Conservation (phyloP, 495 filamentous ascomycete genomes). For the Evansstolkia leycettana region DNA sequence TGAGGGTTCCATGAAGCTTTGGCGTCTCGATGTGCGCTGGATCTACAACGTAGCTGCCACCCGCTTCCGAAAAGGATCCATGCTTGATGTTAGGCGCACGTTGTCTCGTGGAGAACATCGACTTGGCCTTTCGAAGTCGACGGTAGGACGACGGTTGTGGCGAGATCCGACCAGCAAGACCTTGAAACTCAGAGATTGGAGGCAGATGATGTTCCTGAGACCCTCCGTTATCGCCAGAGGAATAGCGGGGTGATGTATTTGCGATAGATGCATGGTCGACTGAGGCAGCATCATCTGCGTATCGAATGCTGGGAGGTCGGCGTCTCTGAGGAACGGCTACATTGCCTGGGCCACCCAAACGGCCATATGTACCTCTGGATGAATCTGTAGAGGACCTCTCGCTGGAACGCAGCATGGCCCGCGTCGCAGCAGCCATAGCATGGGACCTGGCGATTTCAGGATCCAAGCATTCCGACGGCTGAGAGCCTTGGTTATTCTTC, state of each 20-base stretch:
- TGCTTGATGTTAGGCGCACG: conserved; percentile 18
- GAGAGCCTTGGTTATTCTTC: conserved; percentile 13
- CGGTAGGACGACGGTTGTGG: conserved; percentile 63
- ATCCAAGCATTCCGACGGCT: conserved; percentile 32
- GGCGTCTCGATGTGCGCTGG: conserved; percentile 6
- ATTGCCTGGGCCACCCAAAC: conserved; percentile 21
- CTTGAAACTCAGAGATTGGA: conserved; percentile 23
- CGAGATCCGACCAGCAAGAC: conserved; percentile 46
- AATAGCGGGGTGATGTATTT: too few species aligned
- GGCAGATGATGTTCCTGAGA: conserved; percentile 10
- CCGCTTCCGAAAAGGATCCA: conserved; percentile 9
- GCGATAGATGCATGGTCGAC: background rate
- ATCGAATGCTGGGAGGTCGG: conserved; percentile 7
- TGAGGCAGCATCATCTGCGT: conserved; percentile 1
- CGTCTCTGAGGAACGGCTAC: conserved; percentile 26
- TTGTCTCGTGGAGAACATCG: conserved; percentile 50
- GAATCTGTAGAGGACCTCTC: conserved; percentile 23
- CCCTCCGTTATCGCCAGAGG: background rate
- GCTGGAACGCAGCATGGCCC: conserved; percentile 49
- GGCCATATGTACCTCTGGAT: conserved; percentile 19
- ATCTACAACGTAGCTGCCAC: conserved; percentile 2
- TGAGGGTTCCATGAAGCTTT: conserved; percentile 18
- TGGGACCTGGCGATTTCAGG: conserved; percentile 44
- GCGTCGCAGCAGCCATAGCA: conserved; percentile 55
- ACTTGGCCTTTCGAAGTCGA: conserved; percentile 60